Percentiles rank a stretch among this genome's conserved stretches.
These are phyloP conservation scores for Oxyria digyna DNA, from an alignment of 148 eudicot genomes.

Conservation along the genomic window DNA sequence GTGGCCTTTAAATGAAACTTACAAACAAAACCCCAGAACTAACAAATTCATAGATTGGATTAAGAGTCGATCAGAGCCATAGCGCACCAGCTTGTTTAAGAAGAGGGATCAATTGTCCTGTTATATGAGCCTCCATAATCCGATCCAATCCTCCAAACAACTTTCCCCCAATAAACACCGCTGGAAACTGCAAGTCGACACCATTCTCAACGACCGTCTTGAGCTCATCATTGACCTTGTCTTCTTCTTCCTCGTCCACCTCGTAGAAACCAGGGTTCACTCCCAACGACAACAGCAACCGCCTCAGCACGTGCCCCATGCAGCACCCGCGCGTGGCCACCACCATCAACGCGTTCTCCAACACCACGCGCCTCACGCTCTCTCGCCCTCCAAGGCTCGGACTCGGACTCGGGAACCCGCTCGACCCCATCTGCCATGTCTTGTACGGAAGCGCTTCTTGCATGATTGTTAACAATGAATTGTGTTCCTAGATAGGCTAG, in stretches of 20 bases:
- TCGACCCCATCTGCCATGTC: not conserved
- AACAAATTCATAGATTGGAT: not conserved
- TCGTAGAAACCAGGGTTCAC: conserved; percentile 52
- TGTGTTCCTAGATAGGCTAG: not conserved
- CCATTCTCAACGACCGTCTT: not conserved
- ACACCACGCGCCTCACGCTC: conserved; percentile 15
- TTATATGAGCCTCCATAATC: conserved; percentile 64
- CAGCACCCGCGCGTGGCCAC: conserved; percentile 60
- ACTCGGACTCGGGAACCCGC: not conserved
- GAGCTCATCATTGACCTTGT: conserved; percentile 13
- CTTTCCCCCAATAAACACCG: conserved; percentile 67
- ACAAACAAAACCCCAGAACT: not conserved
- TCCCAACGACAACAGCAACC: conserved; percentile 47
- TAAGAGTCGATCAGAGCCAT: not conserved
- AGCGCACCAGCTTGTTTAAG: conserved; percentile 68
- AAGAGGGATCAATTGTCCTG: conserved; percentile 67
- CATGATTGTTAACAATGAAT: not conserved
- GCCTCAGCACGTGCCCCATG: conserved; percentile 72
- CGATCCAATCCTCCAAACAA: conserved; percentile 68
- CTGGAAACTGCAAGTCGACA: conserved; percentile 32
- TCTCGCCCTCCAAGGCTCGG: not conserved
- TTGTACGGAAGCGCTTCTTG: conserved; percentile 5
- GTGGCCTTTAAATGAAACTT: too few relatives aligned
- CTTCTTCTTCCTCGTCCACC: conserved; percentile 32
- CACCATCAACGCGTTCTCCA: conserved; percentile 61